A percentile compares a stretch with the other conserved stretches of the same genome.
phyloP scores from a whole-genome alignment of 345 rosid genomes.

The Murraya koenigii region DNA sequence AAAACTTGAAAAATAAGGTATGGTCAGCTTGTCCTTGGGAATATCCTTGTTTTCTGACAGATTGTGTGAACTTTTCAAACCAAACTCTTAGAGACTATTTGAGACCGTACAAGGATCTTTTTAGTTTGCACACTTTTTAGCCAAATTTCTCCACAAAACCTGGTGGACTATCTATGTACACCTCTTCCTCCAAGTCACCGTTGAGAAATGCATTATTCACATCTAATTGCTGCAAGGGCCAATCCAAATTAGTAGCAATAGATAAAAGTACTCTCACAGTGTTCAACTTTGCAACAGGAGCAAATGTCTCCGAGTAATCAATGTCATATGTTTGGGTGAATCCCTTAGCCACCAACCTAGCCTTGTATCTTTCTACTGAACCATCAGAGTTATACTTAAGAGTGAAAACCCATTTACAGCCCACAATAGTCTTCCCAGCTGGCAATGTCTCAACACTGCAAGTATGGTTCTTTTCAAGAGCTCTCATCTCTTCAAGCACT shows the following conservation, averaged over 20 bases:
- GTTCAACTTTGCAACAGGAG: no score
- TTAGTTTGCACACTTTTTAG: not conserved
- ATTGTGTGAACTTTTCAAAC: not conserved
- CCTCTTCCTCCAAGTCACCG: not conserved
- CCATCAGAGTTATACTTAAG: no score
- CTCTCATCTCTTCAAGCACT: not conserved
- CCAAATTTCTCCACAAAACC: not conserved
- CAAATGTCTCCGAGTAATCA: no score
- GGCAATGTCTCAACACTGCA: no score
- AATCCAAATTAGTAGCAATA: not conserved
- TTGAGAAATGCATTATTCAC: not conserved
- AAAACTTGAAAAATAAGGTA: not conserved
- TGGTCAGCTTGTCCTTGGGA: not conserved
- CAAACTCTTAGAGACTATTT: not conserved
- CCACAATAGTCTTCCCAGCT: no score
- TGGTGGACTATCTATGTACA: not conserved
- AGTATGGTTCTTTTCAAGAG: no score
- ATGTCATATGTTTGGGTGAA: no score
- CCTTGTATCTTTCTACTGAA: no score
- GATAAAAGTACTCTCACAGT: no score
- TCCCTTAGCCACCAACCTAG: no score
- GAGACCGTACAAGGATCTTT: not conserved
- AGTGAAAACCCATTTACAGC: no score
- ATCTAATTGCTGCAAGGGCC: not conserved
- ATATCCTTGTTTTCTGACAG: no score